Evolutionary conservation across 192 early-diverging fungal genomes (phyloP), one percentile per base, ranked within the genome.

Genomic region (Mortierella antarctica): DNA sequence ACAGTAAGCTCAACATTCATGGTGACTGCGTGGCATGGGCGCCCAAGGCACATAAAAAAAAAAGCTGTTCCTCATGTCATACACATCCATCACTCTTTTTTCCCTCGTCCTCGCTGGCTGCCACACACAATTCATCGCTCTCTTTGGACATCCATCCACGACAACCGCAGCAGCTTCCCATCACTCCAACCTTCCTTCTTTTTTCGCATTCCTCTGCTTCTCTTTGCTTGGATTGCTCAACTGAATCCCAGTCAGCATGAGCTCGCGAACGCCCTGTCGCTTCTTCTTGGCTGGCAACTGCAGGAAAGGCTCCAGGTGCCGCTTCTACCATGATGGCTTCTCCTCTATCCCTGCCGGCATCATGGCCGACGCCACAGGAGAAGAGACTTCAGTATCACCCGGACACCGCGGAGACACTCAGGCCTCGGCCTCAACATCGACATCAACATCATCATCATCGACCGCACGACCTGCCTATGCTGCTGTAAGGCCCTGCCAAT

Each of bases 291-390:
- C 52, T 7, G 77, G 77, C 20, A 80, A 65, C 41, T 80, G 77
- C 48, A 70, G 77, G 41, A 72, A 72, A 11, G 77, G 77, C 7
- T 15, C 44, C 40, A 8, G 7, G 13, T 80, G 77, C 23, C 70
- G 55, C 12, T 80, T 80, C 47, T 72, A 67, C 52, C 77, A 80
- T 23, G 70, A 71, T 1, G 76, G 76, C 6, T 80, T 80, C 49
- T 80, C 77, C 7, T 67, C 63, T 9, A 13, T 64, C 23, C 40
- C 51, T 2, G 11, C 11, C 18, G 21, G 2, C 4, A 70, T 41
- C 5, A 20, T 60, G n/a, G 21, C 14, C 51, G 67, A 61, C 12
- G 52, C 41, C 4, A 2, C 2, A 31, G 59, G n/a, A 13, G 54
- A 54, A 42, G 65, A 44, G 53, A 61, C 20, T 7, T 70, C 68